A percentile compares a stretch with the other conserved stretches of the same genome.
Evolutionary conservation across 441 rosid species (phyloP).

Genomic region (Adansonia grandidieri): DNA sequence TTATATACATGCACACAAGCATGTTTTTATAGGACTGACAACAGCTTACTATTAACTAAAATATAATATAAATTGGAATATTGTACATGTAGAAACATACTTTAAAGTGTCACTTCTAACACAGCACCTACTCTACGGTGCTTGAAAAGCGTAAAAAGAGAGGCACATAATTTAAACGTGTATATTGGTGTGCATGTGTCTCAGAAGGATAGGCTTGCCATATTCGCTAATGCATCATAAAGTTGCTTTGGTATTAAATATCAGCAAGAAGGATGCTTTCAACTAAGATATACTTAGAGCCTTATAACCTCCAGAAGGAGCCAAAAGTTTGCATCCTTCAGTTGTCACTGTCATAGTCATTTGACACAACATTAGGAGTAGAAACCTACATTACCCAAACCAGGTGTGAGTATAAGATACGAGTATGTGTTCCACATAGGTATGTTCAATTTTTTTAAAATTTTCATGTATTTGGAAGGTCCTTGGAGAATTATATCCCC

Average conservation of each 20-base stretch:
- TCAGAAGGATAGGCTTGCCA: not conserved
- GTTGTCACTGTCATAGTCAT: constrained; percentile 72
- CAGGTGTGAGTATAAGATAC: no score
- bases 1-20: not conserved
- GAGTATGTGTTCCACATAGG: no score
- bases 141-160: not conserved
- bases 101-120: not conserved
- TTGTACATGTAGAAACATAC: not conserved
- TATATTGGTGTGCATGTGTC: not conserved
- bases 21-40: not conserved
- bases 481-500: no score
- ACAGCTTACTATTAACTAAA: not conserved
- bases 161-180: not conserved
- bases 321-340: constrained; percentile 68
- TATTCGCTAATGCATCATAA: not conserved
- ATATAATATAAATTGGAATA: not conserved
- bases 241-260: not conserved
- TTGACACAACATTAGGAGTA: constrained; percentile 90
- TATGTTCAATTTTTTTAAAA: no score
- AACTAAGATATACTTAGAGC: no score
- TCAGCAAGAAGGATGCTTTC: constrained; percentile 28
- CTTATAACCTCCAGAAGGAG: constrained; percentile 21
- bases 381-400: no score
- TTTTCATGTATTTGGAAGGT: no score
- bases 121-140: not conserved